phyloP scores from a whole-genome alignment of 148 eudicot genomes.

The Silene latifolia region DNA sequence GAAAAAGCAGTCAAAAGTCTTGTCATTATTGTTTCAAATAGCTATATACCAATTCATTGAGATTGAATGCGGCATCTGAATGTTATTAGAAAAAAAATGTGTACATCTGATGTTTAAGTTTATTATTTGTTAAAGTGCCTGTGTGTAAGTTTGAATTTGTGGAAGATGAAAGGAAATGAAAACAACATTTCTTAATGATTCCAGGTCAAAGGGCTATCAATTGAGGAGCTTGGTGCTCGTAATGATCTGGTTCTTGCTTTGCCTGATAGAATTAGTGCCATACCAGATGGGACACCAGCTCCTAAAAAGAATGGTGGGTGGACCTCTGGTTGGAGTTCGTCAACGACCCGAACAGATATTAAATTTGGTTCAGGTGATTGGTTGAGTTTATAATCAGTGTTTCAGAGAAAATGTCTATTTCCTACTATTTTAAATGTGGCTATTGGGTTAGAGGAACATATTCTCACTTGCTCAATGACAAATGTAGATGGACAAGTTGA shows the following conservation, averaged over 20 bases:
- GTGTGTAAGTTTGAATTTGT: neutral
- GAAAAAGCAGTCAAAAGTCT: neutral
- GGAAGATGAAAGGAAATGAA: neutral
- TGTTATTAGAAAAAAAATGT: neutral
- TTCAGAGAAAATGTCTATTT: neutral
- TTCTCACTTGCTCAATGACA: slow-evolving; percentile 5
- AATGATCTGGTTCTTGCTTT: slow-evolving; percentile 87
- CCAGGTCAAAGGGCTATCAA: slow-evolving; percentile 93
- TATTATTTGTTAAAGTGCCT: neutral
- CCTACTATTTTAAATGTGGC: neutral
- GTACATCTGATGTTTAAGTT: neutral
- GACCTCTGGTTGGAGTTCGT: slow-evolving; percentile 79
- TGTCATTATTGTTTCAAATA: neutral
- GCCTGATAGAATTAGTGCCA: slow-evolving; percentile 84
- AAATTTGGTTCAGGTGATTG: slow-evolving; percentile 89
- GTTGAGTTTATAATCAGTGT: neutral
- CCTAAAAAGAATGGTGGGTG: slow-evolving; percentile 83
- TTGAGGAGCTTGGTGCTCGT: slow-evolving; percentile 80
- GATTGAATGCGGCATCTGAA: neutral
- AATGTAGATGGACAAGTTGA: slow-evolving; percentile 72
- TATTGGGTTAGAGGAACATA: neutral
- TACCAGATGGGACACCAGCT: slow-evolving; percentile 89
- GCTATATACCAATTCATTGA: neutral
- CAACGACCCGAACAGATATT: slow-evolving; percentile 77
- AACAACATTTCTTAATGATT: neutral